Evolutionary conservation across 2,329 filamentous ascomycete genomes (phyloP).

Genomic region (Xylariaceae sp.): DNA sequence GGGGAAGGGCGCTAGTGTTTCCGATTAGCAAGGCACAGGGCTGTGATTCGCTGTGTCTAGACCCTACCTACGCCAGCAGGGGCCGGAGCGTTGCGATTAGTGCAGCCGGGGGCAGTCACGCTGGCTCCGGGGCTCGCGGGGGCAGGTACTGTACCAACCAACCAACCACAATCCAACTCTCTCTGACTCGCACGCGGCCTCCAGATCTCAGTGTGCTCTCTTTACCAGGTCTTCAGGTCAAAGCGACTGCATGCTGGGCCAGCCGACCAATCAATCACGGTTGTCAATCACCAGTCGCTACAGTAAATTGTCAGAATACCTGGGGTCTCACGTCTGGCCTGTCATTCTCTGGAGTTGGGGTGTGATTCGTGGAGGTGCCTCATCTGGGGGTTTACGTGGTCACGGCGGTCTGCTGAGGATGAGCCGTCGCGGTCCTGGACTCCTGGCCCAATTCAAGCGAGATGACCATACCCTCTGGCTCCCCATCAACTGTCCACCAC

Average conservation of each 20-base stretch:
- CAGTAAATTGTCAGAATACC: no score
- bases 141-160: neutral
- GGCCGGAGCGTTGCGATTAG: constrained; percentile 5
- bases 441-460: no score
- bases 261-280: neutral
- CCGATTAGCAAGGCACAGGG: constrained; percentile 20
- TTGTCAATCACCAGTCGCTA: no score
- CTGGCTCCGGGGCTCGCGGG: neutral
- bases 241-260: neutral
- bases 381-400: no score
- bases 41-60: constrained; percentile 22
- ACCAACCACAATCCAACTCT: neutral
- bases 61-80: constrained; percentile 6
- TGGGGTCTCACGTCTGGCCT: no score
- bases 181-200: neutral
- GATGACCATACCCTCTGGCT: no score
- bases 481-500: no score
- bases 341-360: no score
- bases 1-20: constrained; percentile 31
- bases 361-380: no score
- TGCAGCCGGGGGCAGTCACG: neutral
- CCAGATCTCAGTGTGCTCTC: neutral
- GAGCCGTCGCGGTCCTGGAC: no score
- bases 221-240: neutral
- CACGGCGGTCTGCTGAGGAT: no score